These are phyloP conservation scores for Salix viminalis DNA, from an alignment of 345 rosid genomes.

Conservation along the genomic window DNA sequence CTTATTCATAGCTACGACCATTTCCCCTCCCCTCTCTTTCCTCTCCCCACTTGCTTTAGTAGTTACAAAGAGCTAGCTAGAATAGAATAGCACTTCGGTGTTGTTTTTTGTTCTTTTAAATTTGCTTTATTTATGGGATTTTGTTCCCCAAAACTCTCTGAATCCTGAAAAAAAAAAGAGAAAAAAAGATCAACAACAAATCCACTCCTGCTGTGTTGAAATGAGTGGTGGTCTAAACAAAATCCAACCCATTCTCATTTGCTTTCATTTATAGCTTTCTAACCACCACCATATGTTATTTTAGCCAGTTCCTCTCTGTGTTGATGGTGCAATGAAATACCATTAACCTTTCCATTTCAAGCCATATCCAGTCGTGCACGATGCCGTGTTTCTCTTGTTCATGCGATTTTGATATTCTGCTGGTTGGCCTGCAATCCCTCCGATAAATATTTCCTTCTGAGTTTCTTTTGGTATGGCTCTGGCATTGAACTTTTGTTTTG, in stretches of 20 bases:
- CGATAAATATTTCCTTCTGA: not conserved
- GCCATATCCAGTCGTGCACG: not conserved
- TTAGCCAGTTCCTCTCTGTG: not conserved
- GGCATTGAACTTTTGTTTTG: not conserved
- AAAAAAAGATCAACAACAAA: not conserved
- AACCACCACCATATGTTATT: not conserved
- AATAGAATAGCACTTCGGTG: not conserved
- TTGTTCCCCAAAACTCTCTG: conserved; percentile 16
- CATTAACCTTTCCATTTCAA: not conserved
- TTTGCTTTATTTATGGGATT: not conserved
- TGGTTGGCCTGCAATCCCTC: not conserved
- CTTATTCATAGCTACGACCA: conserved; percentile 17
- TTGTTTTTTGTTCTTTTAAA: conserved; percentile 4
- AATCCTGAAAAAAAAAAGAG: conserved; percentile 4
- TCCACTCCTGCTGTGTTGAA: not conserved
- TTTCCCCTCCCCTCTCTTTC: conserved; percentile 1
- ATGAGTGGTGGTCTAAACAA: conserved; percentile 5
- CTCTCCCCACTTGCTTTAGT: not conserved
- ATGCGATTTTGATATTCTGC: not conserved
- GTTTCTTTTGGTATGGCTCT: not conserved
- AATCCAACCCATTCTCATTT: not conserved
- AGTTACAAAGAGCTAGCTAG: not conserved
- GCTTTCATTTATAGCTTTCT: not conserved
- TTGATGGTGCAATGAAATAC: not conserved
- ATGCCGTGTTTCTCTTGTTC: not conserved